A percentile compares a stretch with the other conserved stretches of the same genome.
Evolutionary conservation across 2,329 filamentous ascomycete species (phyloP).

Genomic region (Akanthomyces uredinophilus): DNA sequence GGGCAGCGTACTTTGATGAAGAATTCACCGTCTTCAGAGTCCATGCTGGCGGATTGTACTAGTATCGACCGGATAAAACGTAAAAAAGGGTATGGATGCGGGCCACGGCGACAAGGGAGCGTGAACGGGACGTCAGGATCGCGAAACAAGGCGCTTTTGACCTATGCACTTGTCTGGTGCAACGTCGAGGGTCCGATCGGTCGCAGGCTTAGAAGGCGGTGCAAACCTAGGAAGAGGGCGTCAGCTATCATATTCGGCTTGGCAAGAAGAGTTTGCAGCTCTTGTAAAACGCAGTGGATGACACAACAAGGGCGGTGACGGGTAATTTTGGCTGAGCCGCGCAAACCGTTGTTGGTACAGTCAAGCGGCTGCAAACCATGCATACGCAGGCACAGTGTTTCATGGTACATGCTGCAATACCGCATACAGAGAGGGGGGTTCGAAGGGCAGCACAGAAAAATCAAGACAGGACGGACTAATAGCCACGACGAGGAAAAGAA

Average conservation of each 20-base stretch:
- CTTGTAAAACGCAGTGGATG: slow-evolving; percentile 1
- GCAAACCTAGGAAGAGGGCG: slow-evolving; percentile 2
- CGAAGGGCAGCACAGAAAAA: background rate
- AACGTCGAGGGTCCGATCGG: slow-evolving; percentile 11
- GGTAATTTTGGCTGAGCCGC: background rate
- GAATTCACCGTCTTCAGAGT: slow-evolving; percentile 83
- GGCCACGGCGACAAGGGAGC: background rate
- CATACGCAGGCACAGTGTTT: slow-evolving; percentile 5
- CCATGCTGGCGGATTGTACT: slow-evolving; percentile 54
- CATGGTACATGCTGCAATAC: slow-evolving; percentile 6
- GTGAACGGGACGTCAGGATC: background rate
- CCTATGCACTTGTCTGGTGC: background rate
- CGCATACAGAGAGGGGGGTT: slow-evolving; percentile 1
- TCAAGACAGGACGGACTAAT: background rate
- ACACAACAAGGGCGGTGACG: background rate
- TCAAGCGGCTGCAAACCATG: slow-evolving; percentile 5
- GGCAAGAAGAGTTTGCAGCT: background rate
- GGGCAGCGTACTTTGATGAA: slow-evolving; percentile 69
- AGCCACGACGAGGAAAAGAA: background rate
- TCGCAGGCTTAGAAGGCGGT: slow-evolving; percentile 13
- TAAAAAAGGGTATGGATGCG: background rate
- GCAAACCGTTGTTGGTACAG: background rate
- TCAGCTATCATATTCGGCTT: background rate
- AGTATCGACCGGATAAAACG: slow-evolving; percentile 26
- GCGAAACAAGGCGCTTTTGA: slow-evolving; percentile 3